A percentile compares a stretch with the other conserved stretches of the same genome.
phyloP scores from a whole-genome alignment of 805 yeast species.

The Kuraishia borneana region DNA sequence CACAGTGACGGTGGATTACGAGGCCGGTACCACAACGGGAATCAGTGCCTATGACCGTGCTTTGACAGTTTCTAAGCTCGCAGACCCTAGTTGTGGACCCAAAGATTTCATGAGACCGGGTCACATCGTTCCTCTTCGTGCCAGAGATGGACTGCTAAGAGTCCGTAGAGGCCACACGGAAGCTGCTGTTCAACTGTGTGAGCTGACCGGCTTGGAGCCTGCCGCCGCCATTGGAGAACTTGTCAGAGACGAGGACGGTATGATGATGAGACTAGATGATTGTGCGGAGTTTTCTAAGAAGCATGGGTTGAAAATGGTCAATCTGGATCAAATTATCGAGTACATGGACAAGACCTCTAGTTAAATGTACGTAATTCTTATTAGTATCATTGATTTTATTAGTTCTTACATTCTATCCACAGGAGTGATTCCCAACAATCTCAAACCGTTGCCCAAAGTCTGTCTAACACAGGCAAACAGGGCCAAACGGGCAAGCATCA shows the following conservation, averaged over 20 bases:
- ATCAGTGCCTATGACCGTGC: conserved; percentile 93
- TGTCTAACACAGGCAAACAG: conserved; percentile 84
- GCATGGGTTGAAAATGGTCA: conserved; percentile 33
- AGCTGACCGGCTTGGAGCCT: conserved; percentile 64
- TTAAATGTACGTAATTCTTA: conserved; percentile 1
- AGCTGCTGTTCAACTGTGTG: conserved; percentile 85
- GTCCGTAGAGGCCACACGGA: conserved; percentile 93
- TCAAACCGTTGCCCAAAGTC: conserved; percentile 84
- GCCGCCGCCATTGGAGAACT: conserved; percentile 92
- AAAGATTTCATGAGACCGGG: conserved; percentile 84
- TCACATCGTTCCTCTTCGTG: conserved; percentile 86
- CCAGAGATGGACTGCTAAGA: conserved; percentile 73
- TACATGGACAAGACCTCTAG: conserved; percentile 25
- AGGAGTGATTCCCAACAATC: conserved; percentile 87
- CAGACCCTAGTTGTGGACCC: conserved; percentile 44
- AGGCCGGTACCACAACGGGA: conserved; percentile 91
- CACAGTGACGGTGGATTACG: conserved; percentile 82
- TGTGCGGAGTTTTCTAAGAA: conserved; percentile 60
- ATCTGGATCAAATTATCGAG: conserved; percentile 18
- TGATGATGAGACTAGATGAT: conserved; percentile 89
- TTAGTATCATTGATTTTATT: conserved; percentile 23
- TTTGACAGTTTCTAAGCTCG: conserved; percentile 63
- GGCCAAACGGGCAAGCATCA: conserved; percentile 87
- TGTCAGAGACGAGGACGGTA: conserved; percentile 86
- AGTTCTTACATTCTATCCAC: conserved; percentile 84